Evolutionary conservation across 495 filamentous ascomycete species (phyloP).

Genomic region (Xylaria grammica): DNA sequence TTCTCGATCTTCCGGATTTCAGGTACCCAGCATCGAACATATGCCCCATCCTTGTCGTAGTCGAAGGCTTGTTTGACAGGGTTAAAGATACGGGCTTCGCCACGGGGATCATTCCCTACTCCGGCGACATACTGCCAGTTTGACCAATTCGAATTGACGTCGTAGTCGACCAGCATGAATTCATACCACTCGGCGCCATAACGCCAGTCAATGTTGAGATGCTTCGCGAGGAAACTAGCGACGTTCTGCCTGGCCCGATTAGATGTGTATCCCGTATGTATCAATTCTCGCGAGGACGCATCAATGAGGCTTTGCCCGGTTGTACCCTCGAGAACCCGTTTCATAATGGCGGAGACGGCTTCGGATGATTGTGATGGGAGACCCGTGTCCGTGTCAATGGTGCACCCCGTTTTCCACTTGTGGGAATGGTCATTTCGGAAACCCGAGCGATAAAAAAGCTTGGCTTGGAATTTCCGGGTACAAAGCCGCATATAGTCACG

Average conservation of each 20-base stretch:
- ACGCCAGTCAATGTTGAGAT: constrained; percentile 75
- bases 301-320: constrained; percentile 76
- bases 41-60: constrained; percentile 69
- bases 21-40: constrained; percentile 68
- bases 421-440: constrained; percentile 53
- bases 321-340: constrained; percentile 62
- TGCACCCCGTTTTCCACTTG: constrained; percentile 46
- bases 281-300: constrained; percentile 69
- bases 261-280: constrained; percentile 72
- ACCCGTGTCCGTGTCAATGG: constrained; percentile 33
- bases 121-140: constrained; percentile 80
- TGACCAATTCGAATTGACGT: constrained; percentile 73
- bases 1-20: constrained; percentile 60
- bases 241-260: constrained; percentile 76
- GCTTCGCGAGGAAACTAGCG: constrained; percentile 71
- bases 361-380: constrained; percentile 37
- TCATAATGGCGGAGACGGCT: constrained; percentile 42
- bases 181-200: constrained; percentile 82
- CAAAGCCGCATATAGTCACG: constrained; percentile 78
- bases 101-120: constrained; percentile 74
- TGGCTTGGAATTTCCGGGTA: constrained; percentile 64
- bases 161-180: constrained; percentile 70
- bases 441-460: constrained; percentile 65
- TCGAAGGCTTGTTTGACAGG: constrained; percentile 73
- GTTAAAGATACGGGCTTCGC: constrained; percentile 70